A percentile compares a stretch with the other conserved stretches of the same genome.
Conservation (phyloP, 225 moss, liverwort and hornwort species). For the Physcomitrium patens region DNA sequence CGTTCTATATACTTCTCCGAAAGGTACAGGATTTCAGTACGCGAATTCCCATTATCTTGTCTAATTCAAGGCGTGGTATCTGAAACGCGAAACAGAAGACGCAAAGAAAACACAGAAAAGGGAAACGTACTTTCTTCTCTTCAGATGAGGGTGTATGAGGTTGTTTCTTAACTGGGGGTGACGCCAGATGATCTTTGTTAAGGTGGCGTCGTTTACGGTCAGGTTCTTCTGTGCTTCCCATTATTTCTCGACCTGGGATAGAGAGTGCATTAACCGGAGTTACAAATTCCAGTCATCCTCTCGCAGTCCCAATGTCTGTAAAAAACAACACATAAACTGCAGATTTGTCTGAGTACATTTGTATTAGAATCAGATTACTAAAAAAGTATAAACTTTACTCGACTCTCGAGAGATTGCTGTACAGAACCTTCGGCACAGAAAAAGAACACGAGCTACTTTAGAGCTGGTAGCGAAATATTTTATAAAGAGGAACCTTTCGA, state of each 20-base stretch:
- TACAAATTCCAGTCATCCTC: conserved; percentile 41
- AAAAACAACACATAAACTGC: conserved; percentile 21
- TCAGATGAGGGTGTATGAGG: conserved; percentile 83
- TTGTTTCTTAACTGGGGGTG: conserved; percentile 90
- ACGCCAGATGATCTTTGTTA: conserved; percentile 66
- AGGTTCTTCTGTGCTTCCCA: conserved; percentile 99
- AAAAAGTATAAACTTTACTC: too few relatives aligned
- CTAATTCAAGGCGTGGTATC: background rate
- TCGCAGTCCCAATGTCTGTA: conserved; percentile 67
- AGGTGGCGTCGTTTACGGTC: conserved; percentile 98
- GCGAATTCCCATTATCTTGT: background rate
- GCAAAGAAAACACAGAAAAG: background rate
- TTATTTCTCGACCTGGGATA: conserved; percentile 66
- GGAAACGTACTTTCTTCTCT: conserved; percentile 69
- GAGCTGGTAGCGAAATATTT: too few relatives aligned
- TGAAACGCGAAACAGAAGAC: background rate
- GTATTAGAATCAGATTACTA: too few relatives aligned
- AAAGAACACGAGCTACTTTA: too few relatives aligned
- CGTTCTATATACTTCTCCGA: background rate
- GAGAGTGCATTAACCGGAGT: conserved; percentile 77
- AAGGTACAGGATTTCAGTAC: background rate
- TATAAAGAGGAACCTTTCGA: too few relatives aligned
- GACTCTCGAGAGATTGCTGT: too few relatives aligned
- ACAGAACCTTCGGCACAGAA: too few relatives aligned
- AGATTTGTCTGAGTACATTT: too few relatives aligned